Base-by-base conservation (phyloP, 345 rosid genomes). In the Pelargonium nanum region DNA sequence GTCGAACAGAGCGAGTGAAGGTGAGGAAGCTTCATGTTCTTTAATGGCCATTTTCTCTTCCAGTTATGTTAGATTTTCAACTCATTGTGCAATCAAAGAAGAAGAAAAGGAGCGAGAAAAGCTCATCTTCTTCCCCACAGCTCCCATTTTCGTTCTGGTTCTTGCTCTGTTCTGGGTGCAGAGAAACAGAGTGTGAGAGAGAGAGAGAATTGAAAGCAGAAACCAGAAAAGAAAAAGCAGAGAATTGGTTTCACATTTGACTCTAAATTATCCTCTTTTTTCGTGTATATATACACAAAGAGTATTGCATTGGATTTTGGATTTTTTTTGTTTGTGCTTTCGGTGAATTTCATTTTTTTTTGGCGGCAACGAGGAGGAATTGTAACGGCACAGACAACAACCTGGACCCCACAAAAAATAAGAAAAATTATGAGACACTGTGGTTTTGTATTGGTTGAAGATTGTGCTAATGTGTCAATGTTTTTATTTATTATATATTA, bases 31-130 rank as follows among this genome's bases (percentile, higher is more conserved):
- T 68, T 64, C 62, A 58, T 56, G 81, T 26, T 67, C 63, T 8
- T 72, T 59, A 7, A 56, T n/a, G n/a, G n/a, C 73, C 19, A 61
- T 74, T 25, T 82, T 73, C 48, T 77, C 80, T 64, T 72, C 74
- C 63, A 68, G 82, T 64, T 80, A 64, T 60, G 86, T 79, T 93
- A 87, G 85, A 69, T 74, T 73, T 5, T 40, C 48, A 9, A 10
- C 48, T 40, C 48, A 40, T 40, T 40, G 48, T 6, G 4, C 0
- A 3, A 2, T 40, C 15, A 6, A 3, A 12, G 0, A 2, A 12
- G 2, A 40, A 6, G 48, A 40, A 40, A 17, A 40, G 15, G 48
- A 40, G 48, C 10, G 15, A 12, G 3, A 40, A 40, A 40, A 40
- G 48, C 48, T 40, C 48, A 12, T 40, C 48, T 40, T 40, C 48